Evolutionary conservation across 768 basidiomycete species (phyloP), one percentile per base, ranked within the genome.

Genomic region (Lyophyllum decastes): DNA sequence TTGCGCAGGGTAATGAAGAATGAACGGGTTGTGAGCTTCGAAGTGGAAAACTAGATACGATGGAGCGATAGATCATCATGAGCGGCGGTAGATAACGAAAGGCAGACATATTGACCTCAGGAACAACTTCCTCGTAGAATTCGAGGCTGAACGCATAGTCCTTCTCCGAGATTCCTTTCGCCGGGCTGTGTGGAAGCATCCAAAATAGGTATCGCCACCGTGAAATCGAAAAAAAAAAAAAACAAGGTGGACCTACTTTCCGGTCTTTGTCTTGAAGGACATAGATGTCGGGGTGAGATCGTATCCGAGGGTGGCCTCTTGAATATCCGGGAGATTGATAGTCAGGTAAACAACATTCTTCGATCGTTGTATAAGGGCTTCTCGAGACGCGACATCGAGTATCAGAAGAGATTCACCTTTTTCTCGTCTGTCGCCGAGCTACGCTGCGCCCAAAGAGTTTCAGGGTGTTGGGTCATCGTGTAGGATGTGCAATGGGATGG

Each of bases 391-490:
- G 64, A 67, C 51, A 71, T 61, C 52, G 57, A 62, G 49, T 53
- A 51, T 49, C 26, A 41, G 41, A 45, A n/a, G 59, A 53, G 52
- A 53, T 52, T 47, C 47, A 92, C 95, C 80, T 95, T 95, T 47
- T 79, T 80, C 30, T 84, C 78, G 14, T 78, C 82, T 11, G 78
- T 66, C 16, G 73, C 81, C 40, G 86, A 90, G 79, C 89, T 92
- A 65, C 96, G 86, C 75, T 98, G 95, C 46, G 96, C 95, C 94
- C 95, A 98, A 2, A 95, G 82, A 34, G 96, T 79, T 75, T 97
- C 94, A 35, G 95, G 95, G 73, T 94, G 92, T 61, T 68, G 71
- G 34, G 78, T 64, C 80, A 82, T 82, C 46, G 64, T 70, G 66
- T 59, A 49, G 66, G 56, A 60, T 60, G 60, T 33, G 44, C 49